phyloP scores from a whole-genome alignment of 2,329 filamentous ascomycete species.

The Amesomyces nigricolor region DNA sequence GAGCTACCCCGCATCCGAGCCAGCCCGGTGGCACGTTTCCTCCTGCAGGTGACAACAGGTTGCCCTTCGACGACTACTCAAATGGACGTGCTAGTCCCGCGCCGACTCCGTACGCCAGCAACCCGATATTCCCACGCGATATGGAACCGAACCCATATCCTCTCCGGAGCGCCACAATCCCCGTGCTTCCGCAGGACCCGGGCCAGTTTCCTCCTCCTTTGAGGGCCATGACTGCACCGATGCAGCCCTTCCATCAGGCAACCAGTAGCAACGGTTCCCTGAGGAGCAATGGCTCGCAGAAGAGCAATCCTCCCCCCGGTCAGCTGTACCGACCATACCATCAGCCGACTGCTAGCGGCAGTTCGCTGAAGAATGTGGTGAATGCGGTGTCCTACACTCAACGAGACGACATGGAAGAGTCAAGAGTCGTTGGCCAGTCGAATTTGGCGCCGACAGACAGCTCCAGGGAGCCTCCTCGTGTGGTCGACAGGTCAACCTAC shows the following conservation, averaged over 20 bases:
- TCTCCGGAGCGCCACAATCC: conserved; percentile 28
- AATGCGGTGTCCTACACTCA: conserved; percentile 6
- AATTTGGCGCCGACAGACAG: not conserved
- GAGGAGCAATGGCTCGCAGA: conserved; percentile 10
- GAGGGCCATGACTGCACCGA: conserved; percentile 34
- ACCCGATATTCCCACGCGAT: conserved; percentile 22
- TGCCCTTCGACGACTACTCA: conserved; percentile 21
- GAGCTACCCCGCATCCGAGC: too few species aligned
- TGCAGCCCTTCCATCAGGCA: conserved; percentile 22
- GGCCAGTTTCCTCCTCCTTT: conserved; percentile 29
- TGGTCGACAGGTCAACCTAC: too few species aligned
- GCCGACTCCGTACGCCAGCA: conserved; percentile 26
- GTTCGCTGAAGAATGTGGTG: conserved; percentile 20
- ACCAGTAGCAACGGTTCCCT: conserved; percentile 14
- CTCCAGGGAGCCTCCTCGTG: too few species aligned
- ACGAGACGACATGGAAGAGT: conserved; percentile 3
- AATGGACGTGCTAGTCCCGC: conserved; percentile 29
- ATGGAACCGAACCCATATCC: conserved; percentile 24
- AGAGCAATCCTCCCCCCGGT: not conserved
- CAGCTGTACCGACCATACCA: conserved; percentile 15
- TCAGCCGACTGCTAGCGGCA: conserved; percentile 21
- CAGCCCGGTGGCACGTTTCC: too few species aligned
- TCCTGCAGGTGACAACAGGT: too few species aligned
- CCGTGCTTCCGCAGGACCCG: conserved; percentile 25
- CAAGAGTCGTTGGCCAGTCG: conserved; percentile 11